Conservation (phyloP, 2,329 filamentous ascomycete genomes). For the Epichloe bromicola region DNA sequence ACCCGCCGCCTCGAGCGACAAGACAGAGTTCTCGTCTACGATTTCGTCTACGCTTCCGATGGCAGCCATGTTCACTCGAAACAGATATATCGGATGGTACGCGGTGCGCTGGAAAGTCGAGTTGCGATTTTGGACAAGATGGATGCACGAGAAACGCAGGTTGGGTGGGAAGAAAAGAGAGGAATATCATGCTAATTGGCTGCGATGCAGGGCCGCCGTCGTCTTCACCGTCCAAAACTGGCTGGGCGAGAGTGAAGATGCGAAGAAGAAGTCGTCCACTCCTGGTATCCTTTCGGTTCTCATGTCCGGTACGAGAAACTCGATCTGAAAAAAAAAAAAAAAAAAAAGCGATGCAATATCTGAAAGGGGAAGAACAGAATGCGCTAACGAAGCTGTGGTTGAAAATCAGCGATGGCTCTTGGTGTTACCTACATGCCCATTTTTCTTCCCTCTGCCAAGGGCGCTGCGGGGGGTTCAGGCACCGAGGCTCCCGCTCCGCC, state of each 20-base stretch:
- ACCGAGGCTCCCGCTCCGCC: conserved; percentile 19
- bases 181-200: not conserved
- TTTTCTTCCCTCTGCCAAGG: conserved; percentile 29
- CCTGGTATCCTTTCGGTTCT: conserved; percentile 59
- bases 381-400: not conserved
- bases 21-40: conserved; percentile 59
- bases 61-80: conserved; percentile 89
- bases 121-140: not conserved
- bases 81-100: conserved; percentile 62
- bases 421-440: conserved; percentile 37
- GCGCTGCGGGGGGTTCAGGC: conserved; percentile 17
- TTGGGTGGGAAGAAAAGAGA: not conserved
- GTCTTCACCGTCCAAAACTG: conserved; percentile 64
- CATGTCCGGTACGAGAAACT: conserved; percentile 53
- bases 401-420: conserved; percentile 43
- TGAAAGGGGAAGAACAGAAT: not conserved
- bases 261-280: conserved; percentile 50
- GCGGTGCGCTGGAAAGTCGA: conserved; percentile 10
- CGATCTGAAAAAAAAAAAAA: too few species aligned
- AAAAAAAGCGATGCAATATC: not conserved
- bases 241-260: conserved; percentile 60
- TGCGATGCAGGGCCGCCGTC: conserved; percentile 47
- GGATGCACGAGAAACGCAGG: too few species aligned
- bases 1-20: conserved; percentile 49
- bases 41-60: conserved; percentile 74